A percentile compares a stretch with the other conserved stretches of the same genome.
Conservation (phyloP, 164 flowering plant species). For the Paratinospora sagittata region DNA sequence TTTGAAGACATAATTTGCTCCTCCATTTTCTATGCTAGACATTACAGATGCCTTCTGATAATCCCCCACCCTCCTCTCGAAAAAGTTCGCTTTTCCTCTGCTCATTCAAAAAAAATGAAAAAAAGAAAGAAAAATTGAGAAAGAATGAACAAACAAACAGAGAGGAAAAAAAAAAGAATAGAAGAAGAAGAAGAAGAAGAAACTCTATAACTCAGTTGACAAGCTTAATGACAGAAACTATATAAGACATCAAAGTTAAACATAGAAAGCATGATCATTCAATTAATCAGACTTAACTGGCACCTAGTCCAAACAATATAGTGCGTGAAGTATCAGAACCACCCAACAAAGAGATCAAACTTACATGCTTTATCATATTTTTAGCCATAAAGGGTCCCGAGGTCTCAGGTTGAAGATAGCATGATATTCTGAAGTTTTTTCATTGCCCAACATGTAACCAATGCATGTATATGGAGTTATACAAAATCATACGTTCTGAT, state of each 20-base stretch:
- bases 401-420: neutral
- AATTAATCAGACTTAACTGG: too few relatives aligned
- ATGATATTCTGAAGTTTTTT: neutral
- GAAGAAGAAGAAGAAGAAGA: neutral
- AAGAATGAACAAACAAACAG: too few relatives aligned
- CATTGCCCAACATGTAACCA: neutral
- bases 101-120: neutral
- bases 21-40: slow-evolving; percentile 52
- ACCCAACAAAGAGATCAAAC: too few relatives aligned
- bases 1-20: slow-evolving; percentile 50
- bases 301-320: too few relatives aligned
- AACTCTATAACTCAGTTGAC: neutral
- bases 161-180: too few relatives aligned
- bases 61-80: slow-evolving; percentile 90
- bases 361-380: too few relatives aligned
- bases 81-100: slow-evolving; percentile 90
- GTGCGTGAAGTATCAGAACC: neutral
- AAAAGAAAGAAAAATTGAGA: too few relatives aligned
- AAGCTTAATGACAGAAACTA: neutral
- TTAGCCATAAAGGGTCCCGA: neutral
- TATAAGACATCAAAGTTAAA: neutral
- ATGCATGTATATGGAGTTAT: neutral
- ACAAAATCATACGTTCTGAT: neutral
- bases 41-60: slow-evolving; percentile 90
- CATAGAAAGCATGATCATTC: neutral